phyloP scores from a whole-genome alignment of 495 filamentous ascomycete genomes.

The Penicillium longicatenatum region DNA sequence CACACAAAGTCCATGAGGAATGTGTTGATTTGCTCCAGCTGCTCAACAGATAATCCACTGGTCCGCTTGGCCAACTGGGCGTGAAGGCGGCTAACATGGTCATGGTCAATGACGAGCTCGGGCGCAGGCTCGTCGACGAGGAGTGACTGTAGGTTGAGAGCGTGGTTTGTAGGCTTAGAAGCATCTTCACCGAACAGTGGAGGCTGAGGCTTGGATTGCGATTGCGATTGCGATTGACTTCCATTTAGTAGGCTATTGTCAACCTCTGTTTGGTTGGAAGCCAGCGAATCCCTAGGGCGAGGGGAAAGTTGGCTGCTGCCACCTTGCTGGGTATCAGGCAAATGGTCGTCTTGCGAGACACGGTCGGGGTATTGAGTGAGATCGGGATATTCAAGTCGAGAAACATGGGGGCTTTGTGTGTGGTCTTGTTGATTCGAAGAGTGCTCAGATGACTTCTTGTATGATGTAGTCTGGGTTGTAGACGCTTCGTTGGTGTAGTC shows the following conservation, averaged over 20 bases:
- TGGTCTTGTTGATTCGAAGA: slow-evolving; percentile 52
- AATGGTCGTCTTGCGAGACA: slow-evolving; percentile 46
- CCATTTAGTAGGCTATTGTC: slow-evolving; percentile 29
- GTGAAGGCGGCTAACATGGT: slow-evolving; percentile 56
- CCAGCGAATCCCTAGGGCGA: slow-evolving; percentile 22
- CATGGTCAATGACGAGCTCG: slow-evolving; percentile 58
- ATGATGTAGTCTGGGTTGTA: slow-evolving; percentile 75
- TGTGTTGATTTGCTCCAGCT: slow-evolving; percentile 92
- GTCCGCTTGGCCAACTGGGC: slow-evolving; percentile 61
- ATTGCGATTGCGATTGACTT: slow-evolving; percentile 46
- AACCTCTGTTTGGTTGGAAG: not conserved
- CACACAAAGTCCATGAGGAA: slow-evolving; percentile 88
- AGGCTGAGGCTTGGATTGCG: slow-evolving; percentile 45
- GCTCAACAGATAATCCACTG: slow-evolving; percentile 84
- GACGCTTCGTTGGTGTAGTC: slow-evolving; percentile 85
- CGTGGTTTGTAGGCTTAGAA: slow-evolving; percentile 27
- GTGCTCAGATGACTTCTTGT: slow-evolving; percentile 64
- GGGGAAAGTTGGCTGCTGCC: slow-evolving; percentile 45
- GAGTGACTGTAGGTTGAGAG: slow-evolving; percentile 41
- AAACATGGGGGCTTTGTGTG: slow-evolving; percentile 55
- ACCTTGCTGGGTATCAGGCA: slow-evolving; percentile 48
- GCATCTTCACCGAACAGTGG: slow-evolving; percentile 49
- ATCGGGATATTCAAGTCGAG: slow-evolving; percentile 33
- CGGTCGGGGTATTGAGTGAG: slow-evolving; percentile 33
- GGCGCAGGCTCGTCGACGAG: slow-evolving; percentile 47